These are phyloP conservation scores for Thelonectria olida DNA, from an alignment of 2,329 filamentous ascomycete genomes.

Conservation along the genomic window DNA sequence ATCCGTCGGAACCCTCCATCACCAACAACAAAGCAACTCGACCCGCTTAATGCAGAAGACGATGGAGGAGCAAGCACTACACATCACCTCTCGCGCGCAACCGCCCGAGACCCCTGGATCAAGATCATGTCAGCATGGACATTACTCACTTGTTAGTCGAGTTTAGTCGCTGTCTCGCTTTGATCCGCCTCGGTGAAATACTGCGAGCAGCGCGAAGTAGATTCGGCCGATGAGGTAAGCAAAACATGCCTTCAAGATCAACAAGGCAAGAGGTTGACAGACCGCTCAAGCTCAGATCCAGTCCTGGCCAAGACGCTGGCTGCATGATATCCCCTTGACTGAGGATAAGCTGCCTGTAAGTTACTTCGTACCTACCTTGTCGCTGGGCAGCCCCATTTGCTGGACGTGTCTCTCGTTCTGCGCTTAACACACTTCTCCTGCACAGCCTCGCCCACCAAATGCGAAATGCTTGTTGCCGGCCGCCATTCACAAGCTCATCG, in stretches of 20 bases:
- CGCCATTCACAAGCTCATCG: conserved; percentile 17
- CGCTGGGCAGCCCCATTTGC: conserved; percentile 25
- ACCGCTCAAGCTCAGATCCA: neutral
- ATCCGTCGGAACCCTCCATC: neutral
- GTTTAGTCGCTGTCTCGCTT: neutral
- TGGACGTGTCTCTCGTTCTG: conserved; percentile 33
- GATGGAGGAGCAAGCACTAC: too few relatives aligned
- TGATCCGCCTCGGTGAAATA: neutral
- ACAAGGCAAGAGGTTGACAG: neutral
- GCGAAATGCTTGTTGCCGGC: conserved; percentile 21
- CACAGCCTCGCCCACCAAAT: conserved; percentile 35
- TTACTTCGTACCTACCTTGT: conserved; percentile 8
- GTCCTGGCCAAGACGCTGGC: neutral
- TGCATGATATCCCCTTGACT: neutral
- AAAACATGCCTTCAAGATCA: too few relatives aligned
- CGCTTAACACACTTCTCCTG: conserved; percentile 20
- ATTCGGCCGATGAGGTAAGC: too few relatives aligned
- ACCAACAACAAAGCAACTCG: neutral
- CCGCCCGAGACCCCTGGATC: neutral
- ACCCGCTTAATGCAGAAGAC: too few relatives aligned
- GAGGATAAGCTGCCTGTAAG: conserved; percentile 7
- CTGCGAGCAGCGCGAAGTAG: too few relatives aligned
- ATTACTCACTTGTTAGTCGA: neutral
- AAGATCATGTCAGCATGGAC: neutral
- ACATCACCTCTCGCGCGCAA: neutral